Evolutionary conservation across 108 stramenopile genomes (phyloP).

Genomic region (Stephanodiscus minutulus): DNA sequence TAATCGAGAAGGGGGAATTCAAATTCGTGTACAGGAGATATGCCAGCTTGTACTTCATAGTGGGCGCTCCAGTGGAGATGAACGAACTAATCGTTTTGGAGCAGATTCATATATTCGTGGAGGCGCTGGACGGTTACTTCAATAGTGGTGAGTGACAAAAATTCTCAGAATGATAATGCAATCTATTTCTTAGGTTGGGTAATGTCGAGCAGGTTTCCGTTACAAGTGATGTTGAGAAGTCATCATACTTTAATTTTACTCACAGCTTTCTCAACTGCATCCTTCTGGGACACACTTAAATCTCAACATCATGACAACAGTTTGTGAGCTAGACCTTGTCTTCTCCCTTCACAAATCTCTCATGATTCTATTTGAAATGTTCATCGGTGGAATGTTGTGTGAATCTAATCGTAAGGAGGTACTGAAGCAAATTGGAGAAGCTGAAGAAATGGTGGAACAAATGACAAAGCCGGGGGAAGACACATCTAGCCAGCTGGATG

Average conservation of each 20-base stretch:
- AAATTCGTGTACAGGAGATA: slow-evolving; percentile 91
- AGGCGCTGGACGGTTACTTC: slow-evolving; percentile 96
- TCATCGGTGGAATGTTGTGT: slow-evolving; percentile 91
- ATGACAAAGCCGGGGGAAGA: slow-evolving; percentile 89
- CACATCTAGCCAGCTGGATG: slow-evolving; percentile 83
- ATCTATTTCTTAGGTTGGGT: too few species aligned
- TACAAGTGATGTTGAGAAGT: too few species aligned
- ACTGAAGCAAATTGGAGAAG: slow-evolving; percentile 81
- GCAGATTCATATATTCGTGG: slow-evolving; percentile 98
- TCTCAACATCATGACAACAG: slow-evolving; percentile 21
- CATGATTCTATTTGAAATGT: slow-evolving; percentile 92
- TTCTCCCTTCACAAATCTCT: slow-evolving; percentile 97
- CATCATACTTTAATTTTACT: too few species aligned
- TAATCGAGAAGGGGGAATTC: slow-evolving; percentile 96
- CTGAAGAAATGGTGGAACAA: slow-evolving; percentile 85
- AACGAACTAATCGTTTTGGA: slow-evolving; percentile 92
- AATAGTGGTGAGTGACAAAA: slow-evolving; percentile 78
- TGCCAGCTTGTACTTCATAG: slow-evolving; percentile 87
- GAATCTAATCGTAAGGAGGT: slow-evolving; percentile 86
- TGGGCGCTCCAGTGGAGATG: slow-evolving; percentile 78
- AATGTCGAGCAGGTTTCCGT: too few species aligned
- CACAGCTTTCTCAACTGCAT: background rate
- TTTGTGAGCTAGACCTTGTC: slow-evolving; percentile 97
- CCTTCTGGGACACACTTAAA: slow-evolving; percentile 5
- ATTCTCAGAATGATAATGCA: too few species aligned